Base-by-base conservation (phyloP, 345 rosid species). In the Citrus medica region DNA sequence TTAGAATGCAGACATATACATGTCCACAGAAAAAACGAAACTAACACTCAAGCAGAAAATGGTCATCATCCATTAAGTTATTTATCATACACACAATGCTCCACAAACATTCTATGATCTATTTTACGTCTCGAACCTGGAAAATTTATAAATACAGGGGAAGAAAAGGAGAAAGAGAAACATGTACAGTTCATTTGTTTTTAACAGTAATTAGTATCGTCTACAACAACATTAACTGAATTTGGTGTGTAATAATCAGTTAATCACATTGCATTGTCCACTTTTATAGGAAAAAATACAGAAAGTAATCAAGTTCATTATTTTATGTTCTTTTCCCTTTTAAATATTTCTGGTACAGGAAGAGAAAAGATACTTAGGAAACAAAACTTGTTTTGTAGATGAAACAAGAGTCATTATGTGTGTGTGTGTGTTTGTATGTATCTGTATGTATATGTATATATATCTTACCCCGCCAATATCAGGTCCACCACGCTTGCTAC, bases 401-500 rank as follows among this genome's bases (percentile, higher is more conserved):
- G 24, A 32, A 79, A 38, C 40, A 46, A 69, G 71, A 61, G 75
- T 78, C 13, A 16, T 32, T 32, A 32, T 32, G 33, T 32, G 5
- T 32, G 33, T 32, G 33, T 32, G 33, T 32, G 33, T 32, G 0
- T 32, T 0, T 32, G 33, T 32, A 0, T 32, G 5, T 32, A 3
- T 32, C 4, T 32, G 33, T 32, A 0, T 32, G 37, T 35, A 35
- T 6, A 35, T 35, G 37, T 0, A 27, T 9, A 48, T 59, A 16
- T 62, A 73, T 69, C 93, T 90, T 87, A 95, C 99, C 90, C 99
- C 98, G 16, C 98, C 98, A 76, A 95, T 90, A 87, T 95, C 98
- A 28, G 99, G 99, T 48, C 98, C 99, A 25, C 98, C 99, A 79
- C 98, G 93, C 85, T 93, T 95, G 89, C 99, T 89, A 51, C 98